A percentile compares a stretch with the other conserved stretches of the same genome.
Conservation (phyloP, 176 grass and related monocot genomes). For the Echinochloa phyllopogon region DNA sequence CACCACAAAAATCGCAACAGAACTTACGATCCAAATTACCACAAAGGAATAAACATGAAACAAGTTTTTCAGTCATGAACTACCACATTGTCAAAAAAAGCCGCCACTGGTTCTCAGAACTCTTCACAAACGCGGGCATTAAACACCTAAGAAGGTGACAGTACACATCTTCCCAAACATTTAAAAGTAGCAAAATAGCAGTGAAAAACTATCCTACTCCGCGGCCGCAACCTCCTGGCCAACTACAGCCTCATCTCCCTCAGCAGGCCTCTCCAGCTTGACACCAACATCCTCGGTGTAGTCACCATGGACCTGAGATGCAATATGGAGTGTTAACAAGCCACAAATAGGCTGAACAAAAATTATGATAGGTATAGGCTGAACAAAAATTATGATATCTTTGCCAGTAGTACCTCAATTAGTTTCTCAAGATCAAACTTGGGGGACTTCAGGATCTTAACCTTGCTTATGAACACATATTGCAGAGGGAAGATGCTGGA, state of each 20-base stretch:
- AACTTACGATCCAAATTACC: background rate
- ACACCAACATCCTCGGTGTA: conserved; percentile 76
- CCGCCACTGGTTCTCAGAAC: background rate
- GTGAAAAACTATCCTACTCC: conserved; percentile 25
- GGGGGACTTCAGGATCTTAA: conserved; percentile 90
- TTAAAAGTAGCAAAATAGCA: conserved; percentile 22
- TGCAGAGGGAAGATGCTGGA: conserved; percentile 80
- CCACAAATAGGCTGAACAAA: background rate
- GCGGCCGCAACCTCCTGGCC: conserved; percentile 60
- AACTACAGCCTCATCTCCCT: conserved; percentile 57
- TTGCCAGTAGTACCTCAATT: conserved; percentile 67
- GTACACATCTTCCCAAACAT: conserved; percentile 41
- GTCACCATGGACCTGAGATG: conserved; percentile 74
- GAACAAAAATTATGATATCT: background rate
- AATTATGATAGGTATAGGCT: background rate
- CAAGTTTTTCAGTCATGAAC: background rate
- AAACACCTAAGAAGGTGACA: conserved; percentile 19
- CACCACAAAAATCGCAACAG: background rate
- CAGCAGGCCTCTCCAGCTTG: conserved; percentile 78
- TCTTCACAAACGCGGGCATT: background rate
- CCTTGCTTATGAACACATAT: conserved; percentile 92
- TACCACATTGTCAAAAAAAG: background rate
- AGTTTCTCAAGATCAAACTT: conserved; percentile 95
- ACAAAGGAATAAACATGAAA: background rate
- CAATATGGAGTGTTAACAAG: background rate